Evolutionary conservation across 768 basidiomycete genomes (phyloP).

Genomic region (Boletus subcaerulescens): DNA sequence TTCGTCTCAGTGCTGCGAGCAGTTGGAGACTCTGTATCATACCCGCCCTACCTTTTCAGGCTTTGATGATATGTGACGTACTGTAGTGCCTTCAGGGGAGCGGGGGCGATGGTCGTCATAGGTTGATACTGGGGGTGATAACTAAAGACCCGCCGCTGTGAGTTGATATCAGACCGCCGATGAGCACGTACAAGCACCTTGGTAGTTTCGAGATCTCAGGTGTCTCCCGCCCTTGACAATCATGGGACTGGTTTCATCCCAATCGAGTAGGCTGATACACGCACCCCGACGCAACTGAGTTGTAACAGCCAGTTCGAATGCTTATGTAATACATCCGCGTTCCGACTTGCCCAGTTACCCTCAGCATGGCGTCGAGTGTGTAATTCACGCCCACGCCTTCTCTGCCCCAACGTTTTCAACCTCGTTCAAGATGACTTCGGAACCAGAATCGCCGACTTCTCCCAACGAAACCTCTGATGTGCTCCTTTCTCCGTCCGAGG

Average conservation of each 20-base stretch:
- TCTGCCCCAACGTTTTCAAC: not conserved
- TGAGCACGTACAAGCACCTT: not conserved
- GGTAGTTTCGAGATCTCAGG: not conserved
- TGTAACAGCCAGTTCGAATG: not conserved
- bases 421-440: conserved; percentile 16
- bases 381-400: not conserved
- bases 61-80: no score
- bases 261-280: not conserved
- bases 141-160: no score
- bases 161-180: not conserved
- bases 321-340: conserved; percentile 9
- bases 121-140: not conserved
- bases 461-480: conserved; percentile 64
- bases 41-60: no score
- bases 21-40: not conserved
- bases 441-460: conserved; percentile 32
- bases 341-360: no score
- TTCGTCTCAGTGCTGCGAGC: not conserved
- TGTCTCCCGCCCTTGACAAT: not conserved
- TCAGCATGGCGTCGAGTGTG: not conserved
- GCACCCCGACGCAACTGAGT: conserved; percentile 10
- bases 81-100: not conserved
- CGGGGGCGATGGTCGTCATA: not conserved
- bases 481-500: conserved; percentile 45
- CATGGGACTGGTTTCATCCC: conserved; percentile 7